Base-by-base conservation (phyloP, 169 alveolate genomes). In the Ichthyophthirius multifiliis region DNA sequence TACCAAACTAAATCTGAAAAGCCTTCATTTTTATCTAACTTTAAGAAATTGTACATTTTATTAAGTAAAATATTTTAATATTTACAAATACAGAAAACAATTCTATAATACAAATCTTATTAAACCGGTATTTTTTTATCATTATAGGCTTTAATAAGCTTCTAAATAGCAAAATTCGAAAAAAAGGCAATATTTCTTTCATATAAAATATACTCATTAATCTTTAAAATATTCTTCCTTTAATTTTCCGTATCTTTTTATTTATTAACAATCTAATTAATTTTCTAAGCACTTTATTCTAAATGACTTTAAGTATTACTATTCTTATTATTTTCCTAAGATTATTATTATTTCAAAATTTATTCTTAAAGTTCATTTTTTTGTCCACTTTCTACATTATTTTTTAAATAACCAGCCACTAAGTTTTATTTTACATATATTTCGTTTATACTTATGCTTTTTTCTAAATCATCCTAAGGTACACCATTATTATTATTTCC, bases 181-280 rank as follows among this genome's bases (percentile, higher is more conserved):
- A 81, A 81, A 48, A 81, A 81, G 31, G 86, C 86, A 31, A 81
- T 81, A 43, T 81, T 81, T 47, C 86, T 74, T 55, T 81, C 86
- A 55, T 64, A 81, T 15, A 81, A 32, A 55, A 81, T 71, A 32
- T 67, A 81, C 7, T 45, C 55, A 30, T 81, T 81, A 23, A 71
- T 71, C 73, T 81, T 81, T 13, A 67, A 39, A 76, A 81, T 81
- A 12, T 76, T 65, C 55, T 81, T 81, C 30, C 86, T 74, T 45
- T 73, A 64, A 32, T 67, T 41, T 43, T 81, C 86, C 30, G 65
- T 81, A 27, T 81, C 86, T 46, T 81, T 71, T 71, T 81, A 43
- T 34, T 81, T 67, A 3, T 71, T 81, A 9, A 81, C 15, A 46
- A 71, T 30, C 18, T 71, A 41, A 37, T 76, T 76, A 46, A 41